phyloP scores from a whole-genome alignment of 257 asterid genomes.

The Datura wrightii region DNA sequence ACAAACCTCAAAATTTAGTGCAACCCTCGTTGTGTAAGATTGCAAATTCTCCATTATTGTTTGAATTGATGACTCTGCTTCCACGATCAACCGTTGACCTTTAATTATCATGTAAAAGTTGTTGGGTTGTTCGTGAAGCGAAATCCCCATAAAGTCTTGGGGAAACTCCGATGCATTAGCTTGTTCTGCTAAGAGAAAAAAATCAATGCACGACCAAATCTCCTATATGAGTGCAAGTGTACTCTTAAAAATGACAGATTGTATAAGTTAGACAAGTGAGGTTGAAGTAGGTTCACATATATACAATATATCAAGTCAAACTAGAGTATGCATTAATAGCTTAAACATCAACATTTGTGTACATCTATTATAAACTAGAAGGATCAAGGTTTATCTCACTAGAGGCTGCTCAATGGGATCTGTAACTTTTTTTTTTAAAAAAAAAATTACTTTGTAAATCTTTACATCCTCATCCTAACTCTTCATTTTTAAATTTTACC shows the following conservation, averaged over 20 bases:
- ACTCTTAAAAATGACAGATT: no score
- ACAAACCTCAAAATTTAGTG: conserved; percentile 88
- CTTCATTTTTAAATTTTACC: no score
- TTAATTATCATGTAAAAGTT: conserved; percentile 76
- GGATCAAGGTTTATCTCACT: no score
- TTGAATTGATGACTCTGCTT: conserved; percentile 86
- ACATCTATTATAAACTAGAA: no score
- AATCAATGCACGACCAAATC: conserved; percentile 47
- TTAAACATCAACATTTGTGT: no score
- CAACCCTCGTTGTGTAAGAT: conserved; percentile 84
- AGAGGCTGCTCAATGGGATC: neutral
- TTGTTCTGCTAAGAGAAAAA: conserved; percentile 62
- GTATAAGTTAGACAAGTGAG: neutral
- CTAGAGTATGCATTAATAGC: neutral
- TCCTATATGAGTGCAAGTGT: neutral
- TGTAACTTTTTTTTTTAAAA: no score
- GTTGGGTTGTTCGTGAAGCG: conserved; percentile 79
- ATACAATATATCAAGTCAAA: neutral
- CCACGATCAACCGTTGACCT: conserved; percentile 84
- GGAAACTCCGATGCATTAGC: conserved; percentile 63
- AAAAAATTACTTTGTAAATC: neutral
- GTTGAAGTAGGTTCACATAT: neutral
- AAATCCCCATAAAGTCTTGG: conserved; percentile 58
- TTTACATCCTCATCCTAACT: neutral
- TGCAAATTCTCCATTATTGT: conserved; percentile 91